Percentiles rank a stretch among this genome's conserved stretches.
Conservation (phyloP, 2,329 filamentous ascomycete species). For the Phyllosticta capitalensis region DNA sequence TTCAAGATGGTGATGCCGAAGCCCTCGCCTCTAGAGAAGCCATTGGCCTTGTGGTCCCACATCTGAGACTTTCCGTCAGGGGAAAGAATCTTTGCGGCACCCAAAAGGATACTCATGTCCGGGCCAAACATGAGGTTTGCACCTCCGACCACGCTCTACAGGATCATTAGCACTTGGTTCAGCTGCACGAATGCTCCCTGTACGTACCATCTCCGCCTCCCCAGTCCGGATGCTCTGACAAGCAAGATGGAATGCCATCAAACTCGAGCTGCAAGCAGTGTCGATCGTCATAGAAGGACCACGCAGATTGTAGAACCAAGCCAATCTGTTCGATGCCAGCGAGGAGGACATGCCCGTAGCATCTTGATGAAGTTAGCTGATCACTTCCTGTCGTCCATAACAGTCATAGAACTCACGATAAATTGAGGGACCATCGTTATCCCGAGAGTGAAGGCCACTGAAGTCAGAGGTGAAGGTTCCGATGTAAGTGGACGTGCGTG, state of each 20-base stretch:
- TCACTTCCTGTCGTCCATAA: neutral
- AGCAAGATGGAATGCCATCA: slow-evolving; percentile 21
- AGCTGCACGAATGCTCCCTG: slow-evolving; percentile 44
- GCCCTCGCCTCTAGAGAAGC: slow-evolving; percentile 46
- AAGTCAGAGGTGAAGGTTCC: slow-evolving; percentile 18
- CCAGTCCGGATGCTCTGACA: slow-evolving; percentile 17
- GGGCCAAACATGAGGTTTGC: slow-evolving; percentile 18
- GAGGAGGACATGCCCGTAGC: slow-evolving; percentile 10
- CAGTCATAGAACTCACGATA: neutral
- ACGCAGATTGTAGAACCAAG: slow-evolving; percentile 21
- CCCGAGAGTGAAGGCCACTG: slow-evolving; percentile 6
- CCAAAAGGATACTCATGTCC: slow-evolving; percentile 17
- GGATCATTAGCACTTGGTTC: slow-evolving; percentile 40
- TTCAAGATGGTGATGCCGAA: slow-evolving; percentile 44
- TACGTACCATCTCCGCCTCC: slow-evolving; percentile 29
- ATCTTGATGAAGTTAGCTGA: neutral
- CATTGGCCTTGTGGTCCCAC: slow-evolving; percentile 35
- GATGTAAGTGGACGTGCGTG: slow-evolving; percentile 18
- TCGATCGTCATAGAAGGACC: slow-evolving; percentile 24
- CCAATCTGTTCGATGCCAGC: slow-evolving; percentile 23
- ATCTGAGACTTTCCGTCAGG: slow-evolving; percentile 20
- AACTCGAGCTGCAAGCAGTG: slow-evolving; percentile 22
- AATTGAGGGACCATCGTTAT: neutral
- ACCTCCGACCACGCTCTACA: slow-evolving; percentile 28
- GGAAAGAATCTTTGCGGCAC: slow-evolving; percentile 24